Evolutionary conservation across 352 stramenopile genomes (phyloP).

Genomic region (Achlya hypogyna): DNA sequence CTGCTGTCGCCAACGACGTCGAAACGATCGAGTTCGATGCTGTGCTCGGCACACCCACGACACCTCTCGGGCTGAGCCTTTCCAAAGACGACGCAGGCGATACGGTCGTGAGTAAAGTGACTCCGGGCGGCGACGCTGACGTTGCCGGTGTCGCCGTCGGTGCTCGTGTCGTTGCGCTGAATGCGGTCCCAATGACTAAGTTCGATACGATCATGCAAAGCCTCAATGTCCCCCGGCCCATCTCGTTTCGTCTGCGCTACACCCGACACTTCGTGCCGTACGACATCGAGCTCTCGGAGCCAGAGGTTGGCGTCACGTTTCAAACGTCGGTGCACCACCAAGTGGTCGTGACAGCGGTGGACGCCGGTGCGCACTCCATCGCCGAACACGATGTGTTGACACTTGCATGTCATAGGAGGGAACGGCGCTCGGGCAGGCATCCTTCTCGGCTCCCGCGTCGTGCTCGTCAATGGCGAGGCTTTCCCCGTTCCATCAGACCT

Average conservation of each 20-base stretch:
- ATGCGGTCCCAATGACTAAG: slow-evolving; percentile 40
- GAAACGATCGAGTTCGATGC: slow-evolving; percentile 17
- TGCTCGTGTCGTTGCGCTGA: slow-evolving; percentile 64
- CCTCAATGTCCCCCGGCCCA: slow-evolving; percentile 41
- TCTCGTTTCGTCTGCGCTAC: slow-evolving; percentile 49
- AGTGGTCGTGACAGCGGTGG: not conserved
- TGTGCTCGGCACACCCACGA: not conserved
- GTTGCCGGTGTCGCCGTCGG: slow-evolving; percentile 50
- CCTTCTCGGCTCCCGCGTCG: slow-evolving; percentile 54
- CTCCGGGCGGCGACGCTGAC: slow-evolving; percentile 45
- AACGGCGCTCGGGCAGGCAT: slow-evolving; percentile 25
- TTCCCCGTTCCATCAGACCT: slow-evolving; percentile 39
- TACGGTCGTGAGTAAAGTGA: slow-evolving; percentile 61
- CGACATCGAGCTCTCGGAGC: not conserved
- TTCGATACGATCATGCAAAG: slow-evolving; percentile 69
- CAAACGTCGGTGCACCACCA: not conserved
- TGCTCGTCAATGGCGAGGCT: slow-evolving; percentile 52
- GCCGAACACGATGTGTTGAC: not conserved
- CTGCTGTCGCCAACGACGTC: slow-evolving; percentile 22
- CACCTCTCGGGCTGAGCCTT: slow-evolving; percentile 56
- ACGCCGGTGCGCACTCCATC: not conserved
- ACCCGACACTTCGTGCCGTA: not conserved
- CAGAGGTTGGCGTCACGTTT: not conserved
- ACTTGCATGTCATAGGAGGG: too few species aligned
- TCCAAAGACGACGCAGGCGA: slow-evolving; percentile 55